These are phyloP conservation scores for Ascochyta lentis DNA, from an alignment of 2,329 filamentous ascomycete species.

Conservation along the genomic window DNA sequence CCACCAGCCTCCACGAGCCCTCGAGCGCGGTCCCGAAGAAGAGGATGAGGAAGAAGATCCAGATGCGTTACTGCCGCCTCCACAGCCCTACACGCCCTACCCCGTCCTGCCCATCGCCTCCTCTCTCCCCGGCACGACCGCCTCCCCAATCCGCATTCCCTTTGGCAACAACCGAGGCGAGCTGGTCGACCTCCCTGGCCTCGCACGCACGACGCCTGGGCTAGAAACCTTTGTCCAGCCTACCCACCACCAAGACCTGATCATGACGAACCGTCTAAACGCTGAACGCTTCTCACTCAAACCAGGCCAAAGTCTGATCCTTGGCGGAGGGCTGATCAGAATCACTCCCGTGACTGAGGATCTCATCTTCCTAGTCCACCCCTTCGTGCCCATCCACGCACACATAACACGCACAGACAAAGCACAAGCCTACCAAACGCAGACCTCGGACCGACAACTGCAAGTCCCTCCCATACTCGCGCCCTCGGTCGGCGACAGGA, in stretches of 20 bases:
- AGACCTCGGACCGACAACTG: constrained; percentile 61
- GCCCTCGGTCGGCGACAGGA: constrained; percentile 47
- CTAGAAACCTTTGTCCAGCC: constrained; percentile 75
- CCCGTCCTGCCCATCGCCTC: constrained; percentile 88
- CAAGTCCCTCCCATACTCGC: constrained; percentile 67
- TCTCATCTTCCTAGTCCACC: constrained; percentile 76
- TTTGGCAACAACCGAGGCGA: constrained; percentile 88
- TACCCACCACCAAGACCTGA: constrained; percentile 68
- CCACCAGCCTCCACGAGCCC: constrained; percentile 25
- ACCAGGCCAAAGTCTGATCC: constrained; percentile 77
- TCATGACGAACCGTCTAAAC: constrained; percentile 79
- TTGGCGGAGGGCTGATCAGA: constrained; percentile 82
- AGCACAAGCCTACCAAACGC: constrained; percentile 73
- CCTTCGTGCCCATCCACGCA: constrained; percentile 79
- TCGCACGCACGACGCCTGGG: constrained; percentile 69
- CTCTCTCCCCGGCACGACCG: constrained; percentile 88
- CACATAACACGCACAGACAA: constrained; percentile 84
- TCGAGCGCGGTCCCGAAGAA: constrained; percentile 22
- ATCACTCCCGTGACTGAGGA: constrained; percentile 77
- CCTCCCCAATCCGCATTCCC: constrained; percentile 89
- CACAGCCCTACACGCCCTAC: constrained; percentile 74
- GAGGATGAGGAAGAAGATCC: constrained; percentile 41
- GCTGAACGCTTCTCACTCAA: constrained; percentile 78
- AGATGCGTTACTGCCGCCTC: constrained; percentile 72
- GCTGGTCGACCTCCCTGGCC: constrained; percentile 88